Base-by-base conservation (phyloP, 352 stramenopile genomes). In the Globisporangium rhizosaccharum region DNA sequence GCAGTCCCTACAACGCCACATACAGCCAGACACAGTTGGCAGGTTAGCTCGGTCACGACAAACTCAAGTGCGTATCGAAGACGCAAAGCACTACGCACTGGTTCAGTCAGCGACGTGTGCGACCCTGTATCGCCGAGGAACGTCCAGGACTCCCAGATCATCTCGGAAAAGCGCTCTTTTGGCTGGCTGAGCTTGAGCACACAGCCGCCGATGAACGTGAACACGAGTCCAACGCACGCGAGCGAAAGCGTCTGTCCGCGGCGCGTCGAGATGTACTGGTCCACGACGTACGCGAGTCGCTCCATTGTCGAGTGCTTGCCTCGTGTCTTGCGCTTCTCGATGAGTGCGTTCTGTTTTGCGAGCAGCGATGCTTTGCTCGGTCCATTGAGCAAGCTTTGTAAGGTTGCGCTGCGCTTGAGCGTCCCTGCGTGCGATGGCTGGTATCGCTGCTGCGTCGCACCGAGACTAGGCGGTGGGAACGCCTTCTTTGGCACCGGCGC, bases 261-360 rank as follows among this genome's bases (percentile, higher is more conserved):
- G 18, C 72, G 71, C 2, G 76, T 88, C 33, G 79, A 87, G 30
- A 89, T 88, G 55, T 88, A 87, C 36, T 73, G 63, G 57, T 91
- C 79, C 20, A 90, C 53, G 33, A 63, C 62, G 53, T 91, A 91
- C 14, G 67, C 66, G 12, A 72, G 48, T 46, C 75, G 71, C n/a
- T 85, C 81, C 7, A 57, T 28, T 0, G 49, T 46, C 3, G 71
- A 68, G 36, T 88, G 77, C 39, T 75, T 68, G 12, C 41, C 23
- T 7, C 20, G 60, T 0, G 51, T n/a, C 23, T 52, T 60, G 37
- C 49, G 47, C 47, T 60, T 61, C 41, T 66, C 60, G 12, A 66
- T 66, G 60, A 49, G 26, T 6, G 46, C 60, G 42, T 61, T 60
- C 49, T 66, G 60, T 47, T 66, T 66, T 12, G 47, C 53, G 46